Conservation (phyloP, 75 land plant species). For the Selaginella tamariscina region DNA sequence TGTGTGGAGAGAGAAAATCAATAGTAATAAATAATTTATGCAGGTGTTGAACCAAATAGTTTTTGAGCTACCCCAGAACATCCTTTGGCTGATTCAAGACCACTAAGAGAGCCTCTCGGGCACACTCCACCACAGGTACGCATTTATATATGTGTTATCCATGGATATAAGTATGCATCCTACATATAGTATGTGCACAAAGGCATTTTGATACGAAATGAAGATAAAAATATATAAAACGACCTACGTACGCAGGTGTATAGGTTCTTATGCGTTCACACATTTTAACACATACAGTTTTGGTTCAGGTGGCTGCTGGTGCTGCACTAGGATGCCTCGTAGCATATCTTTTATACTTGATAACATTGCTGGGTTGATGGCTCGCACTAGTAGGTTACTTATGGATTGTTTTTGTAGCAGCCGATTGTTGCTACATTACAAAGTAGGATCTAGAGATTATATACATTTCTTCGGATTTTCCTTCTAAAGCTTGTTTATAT, state of each 20-base stretch:
- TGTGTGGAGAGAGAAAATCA: no score
- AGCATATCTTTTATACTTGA: conserved; percentile 28
- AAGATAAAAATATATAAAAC: not conserved
- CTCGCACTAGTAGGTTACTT: no score
- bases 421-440: no score
- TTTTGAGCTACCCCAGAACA: conserved; percentile 84
- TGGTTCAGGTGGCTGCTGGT: conserved; percentile 37
- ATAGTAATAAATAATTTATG: not conserved
- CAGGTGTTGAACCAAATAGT: conserved; percentile 98
- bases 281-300: not conserved
- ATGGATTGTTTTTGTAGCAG: no score
- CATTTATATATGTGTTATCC: not conserved
- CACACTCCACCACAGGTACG: conserved; percentile 88
- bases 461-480: no score
- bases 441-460: no score
- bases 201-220: not conserved
- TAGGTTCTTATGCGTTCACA: not conserved
- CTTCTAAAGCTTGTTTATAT: no score
- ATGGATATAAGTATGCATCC: not conserved
- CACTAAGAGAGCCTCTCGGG: conserved; percentile 83
- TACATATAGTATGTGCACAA: not conserved
- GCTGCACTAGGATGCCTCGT: conserved; percentile 33
- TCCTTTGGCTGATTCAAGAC: conserved; percentile 80
- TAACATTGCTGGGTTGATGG: not conserved
- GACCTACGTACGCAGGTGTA: not conserved